Conservation (phyloP, 352 stramenopile species). For the Pythium sp. region DNA sequence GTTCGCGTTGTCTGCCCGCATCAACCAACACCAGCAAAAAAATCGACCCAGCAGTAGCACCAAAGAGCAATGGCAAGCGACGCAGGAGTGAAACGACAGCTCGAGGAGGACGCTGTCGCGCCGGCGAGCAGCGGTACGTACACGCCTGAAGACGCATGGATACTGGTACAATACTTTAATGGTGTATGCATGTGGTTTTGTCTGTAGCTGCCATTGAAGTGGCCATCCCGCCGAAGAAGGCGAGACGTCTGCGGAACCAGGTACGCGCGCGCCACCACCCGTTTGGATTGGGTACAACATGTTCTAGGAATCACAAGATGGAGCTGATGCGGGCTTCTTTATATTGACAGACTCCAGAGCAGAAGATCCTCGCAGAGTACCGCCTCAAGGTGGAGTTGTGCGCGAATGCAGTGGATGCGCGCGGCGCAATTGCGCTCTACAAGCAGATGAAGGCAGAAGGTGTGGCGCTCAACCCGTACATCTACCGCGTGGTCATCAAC, state of each 20-base stretch:
- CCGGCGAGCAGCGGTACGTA: slow-evolving; percentile 1
- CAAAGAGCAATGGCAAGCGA: slow-evolving; percentile 7
- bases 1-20: not conserved
- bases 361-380: slow-evolving; percentile 38
- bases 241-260: slow-evolving; percentile 48
- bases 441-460: slow-evolving; percentile 44
- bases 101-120: slow-evolving; percentile 3
- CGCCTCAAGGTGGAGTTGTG: slow-evolving; percentile 43
- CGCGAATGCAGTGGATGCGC: slow-evolving; percentile 35
- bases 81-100: slow-evolving; percentile 7
- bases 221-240: slow-evolving; percentile 35
- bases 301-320: not conserved
- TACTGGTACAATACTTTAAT: not conserved
- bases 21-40: slow-evolving; percentile 14
- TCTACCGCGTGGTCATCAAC: slow-evolving; percentile 64
- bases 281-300: slow-evolving; percentile 4
- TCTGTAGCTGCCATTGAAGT: not conserved
- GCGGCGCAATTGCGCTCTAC: slow-evolving; percentile 43
- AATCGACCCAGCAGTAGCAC: not conserved
- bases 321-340: not conserved
- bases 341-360: slow-evolving; percentile 33
- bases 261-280: slow-evolving; percentile 18
- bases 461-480: slow-evolving; percentile 32
- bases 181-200: not conserved
- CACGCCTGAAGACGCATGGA: not conserved